Conservation (phyloP, 768 basidiomycete genomes). For the Lentinula boryana region DNA sequence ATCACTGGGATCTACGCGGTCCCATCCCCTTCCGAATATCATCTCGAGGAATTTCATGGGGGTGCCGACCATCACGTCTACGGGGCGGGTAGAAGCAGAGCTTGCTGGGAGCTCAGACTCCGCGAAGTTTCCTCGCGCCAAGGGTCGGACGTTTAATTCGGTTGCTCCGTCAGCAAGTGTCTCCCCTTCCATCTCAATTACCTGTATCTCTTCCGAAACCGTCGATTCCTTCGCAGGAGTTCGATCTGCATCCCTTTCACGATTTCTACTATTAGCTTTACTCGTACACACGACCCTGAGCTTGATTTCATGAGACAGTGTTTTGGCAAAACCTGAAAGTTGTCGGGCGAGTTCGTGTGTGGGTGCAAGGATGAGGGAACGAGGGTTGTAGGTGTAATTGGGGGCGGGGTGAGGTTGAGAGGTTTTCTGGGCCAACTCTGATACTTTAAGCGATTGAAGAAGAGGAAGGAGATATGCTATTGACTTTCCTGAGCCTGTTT, state of each 20-base stretch:
- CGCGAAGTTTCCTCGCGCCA: not conserved
- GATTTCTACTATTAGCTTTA: slow-evolving; percentile 42
- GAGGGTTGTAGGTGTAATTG: slow-evolving; percentile 48
- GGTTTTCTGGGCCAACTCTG: slow-evolving; percentile 33
- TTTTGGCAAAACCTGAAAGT: slow-evolving; percentile 67
- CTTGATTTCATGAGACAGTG: slow-evolving; percentile 67
- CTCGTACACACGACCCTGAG: slow-evolving; percentile 72
- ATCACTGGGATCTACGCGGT: slow-evolving; percentile 25
- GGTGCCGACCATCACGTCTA: slow-evolving; percentile 63
- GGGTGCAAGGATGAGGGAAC: slow-evolving; percentile 77
- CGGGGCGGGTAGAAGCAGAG: slow-evolving; percentile 14
- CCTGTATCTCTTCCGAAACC: not conserved
- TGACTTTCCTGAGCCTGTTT: slow-evolving; percentile 91
- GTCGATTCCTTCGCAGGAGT: slow-evolving; percentile 29
- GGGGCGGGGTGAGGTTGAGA: not conserved
- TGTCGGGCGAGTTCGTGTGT: slow-evolving; percentile 89
- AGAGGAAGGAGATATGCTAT: slow-evolving; percentile 86
- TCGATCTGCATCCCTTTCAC: slow-evolving; percentile 37
- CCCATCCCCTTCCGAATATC: slow-evolving; percentile 47
- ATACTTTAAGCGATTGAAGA: slow-evolving; percentile 68
- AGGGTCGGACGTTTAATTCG: slow-evolving; percentile 20
- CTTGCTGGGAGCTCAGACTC: not conserved
- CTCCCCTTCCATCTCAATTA: slow-evolving; percentile 19
- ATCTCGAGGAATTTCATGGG: slow-evolving; percentile 60
- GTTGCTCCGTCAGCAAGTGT: slow-evolving; percentile 8